Conservation (phyloP, 345 rosid species). For the Gossypioides kirkii region DNA sequence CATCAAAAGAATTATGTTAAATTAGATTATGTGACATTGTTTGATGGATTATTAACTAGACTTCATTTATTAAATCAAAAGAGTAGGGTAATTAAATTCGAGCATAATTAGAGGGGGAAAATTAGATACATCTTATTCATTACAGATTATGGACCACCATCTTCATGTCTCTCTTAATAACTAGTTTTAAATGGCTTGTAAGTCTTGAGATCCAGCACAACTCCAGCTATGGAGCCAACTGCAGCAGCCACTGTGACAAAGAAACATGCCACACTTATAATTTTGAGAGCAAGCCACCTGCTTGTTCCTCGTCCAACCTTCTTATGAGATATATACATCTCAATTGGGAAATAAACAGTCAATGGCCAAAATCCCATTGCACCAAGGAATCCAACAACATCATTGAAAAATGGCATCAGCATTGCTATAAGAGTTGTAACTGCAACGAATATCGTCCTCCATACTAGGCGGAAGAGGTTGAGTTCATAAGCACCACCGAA, state of each 20-base stretch:
- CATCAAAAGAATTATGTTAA: no score
- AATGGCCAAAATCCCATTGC: conserved; percentile 60
- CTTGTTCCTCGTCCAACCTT: conserved; percentile 33
- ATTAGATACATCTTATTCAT: neutral
- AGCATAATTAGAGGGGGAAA: no score
- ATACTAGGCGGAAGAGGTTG: conserved; percentile 44
- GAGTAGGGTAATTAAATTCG: no score
- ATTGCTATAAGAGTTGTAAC: conserved; percentile 43
- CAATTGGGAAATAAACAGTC: conserved; percentile 48
- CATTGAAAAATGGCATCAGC: conserved; percentile 58
- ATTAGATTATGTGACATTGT: no score
- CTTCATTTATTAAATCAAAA: no score
- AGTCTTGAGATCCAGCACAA: conserved; percentile 47
- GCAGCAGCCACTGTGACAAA: conserved; percentile 36
- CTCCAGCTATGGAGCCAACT: conserved; percentile 51
- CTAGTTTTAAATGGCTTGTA: conserved; percentile 47
- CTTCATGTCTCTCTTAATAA: conserved; percentile 22
- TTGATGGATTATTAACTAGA: no score
- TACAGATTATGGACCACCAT: neutral
- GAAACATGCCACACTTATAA: conserved; percentile 36
- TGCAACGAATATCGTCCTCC: conserved; percentile 47
- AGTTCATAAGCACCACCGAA: conserved; percentile 34
- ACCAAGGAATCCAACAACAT: conserved; percentile 46
- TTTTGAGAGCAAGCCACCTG: conserved; percentile 40
- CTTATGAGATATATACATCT: conserved; percentile 43